phyloP scores from a whole-genome alignment of 805 yeast genomes.

The Myxozyma vanderwaltii region DNA sequence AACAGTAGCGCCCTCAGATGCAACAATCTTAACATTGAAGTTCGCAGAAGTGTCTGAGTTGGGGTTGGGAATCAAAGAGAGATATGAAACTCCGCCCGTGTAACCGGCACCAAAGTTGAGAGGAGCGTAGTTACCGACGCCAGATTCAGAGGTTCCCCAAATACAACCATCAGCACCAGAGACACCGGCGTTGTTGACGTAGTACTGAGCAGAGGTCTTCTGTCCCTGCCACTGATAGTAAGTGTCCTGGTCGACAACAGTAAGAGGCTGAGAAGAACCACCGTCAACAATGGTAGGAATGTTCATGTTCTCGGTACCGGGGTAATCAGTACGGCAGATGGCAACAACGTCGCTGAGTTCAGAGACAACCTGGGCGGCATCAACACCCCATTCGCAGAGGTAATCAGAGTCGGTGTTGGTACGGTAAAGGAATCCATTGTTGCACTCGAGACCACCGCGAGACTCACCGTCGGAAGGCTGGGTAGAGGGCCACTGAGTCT shows the following conservation, averaged over 20 bases:
- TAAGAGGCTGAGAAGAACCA: slow-evolving; percentile 64
- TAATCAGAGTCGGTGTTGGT: slow-evolving; percentile 65
- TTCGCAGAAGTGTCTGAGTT: slow-evolving; percentile 82
- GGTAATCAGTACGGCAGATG: slow-evolving; percentile 97
- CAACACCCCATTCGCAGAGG: slow-evolving; percentile 86
- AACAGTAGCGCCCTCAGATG: slow-evolving; percentile 60
- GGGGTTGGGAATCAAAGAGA: slow-evolving; percentile 76
- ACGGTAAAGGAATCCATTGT: slow-evolving; percentile 76
- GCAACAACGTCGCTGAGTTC: slow-evolving; percentile 70
- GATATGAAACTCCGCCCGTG: slow-evolving; percentile 60
- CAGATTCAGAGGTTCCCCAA: slow-evolving; percentile 83
- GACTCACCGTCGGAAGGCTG: slow-evolving; percentile 92
- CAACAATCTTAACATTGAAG: slow-evolving; percentile 78
- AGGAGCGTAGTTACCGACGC: slow-evolving; percentile 98
- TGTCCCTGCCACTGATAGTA: slow-evolving; percentile 84
- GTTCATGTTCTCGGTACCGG: slow-evolving; percentile 98
- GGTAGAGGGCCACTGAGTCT: slow-evolving; percentile 91
- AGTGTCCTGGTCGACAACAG: slow-evolving; percentile 75
- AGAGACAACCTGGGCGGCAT: slow-evolving; percentile 68
- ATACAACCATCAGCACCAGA: slow-evolving; percentile 86
- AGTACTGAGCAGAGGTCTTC: slow-evolving; percentile 89
- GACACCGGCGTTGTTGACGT: slow-evolving; percentile 96
- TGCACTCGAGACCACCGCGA: slow-evolving; percentile 89
- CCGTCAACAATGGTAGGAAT: slow-evolving; percentile 81
- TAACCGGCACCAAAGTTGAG: slow-evolving; percentile 91